Base-by-base conservation (phyloP, 1,284 basidiomycete genomes). In the Marasmius sp. region DNA sequence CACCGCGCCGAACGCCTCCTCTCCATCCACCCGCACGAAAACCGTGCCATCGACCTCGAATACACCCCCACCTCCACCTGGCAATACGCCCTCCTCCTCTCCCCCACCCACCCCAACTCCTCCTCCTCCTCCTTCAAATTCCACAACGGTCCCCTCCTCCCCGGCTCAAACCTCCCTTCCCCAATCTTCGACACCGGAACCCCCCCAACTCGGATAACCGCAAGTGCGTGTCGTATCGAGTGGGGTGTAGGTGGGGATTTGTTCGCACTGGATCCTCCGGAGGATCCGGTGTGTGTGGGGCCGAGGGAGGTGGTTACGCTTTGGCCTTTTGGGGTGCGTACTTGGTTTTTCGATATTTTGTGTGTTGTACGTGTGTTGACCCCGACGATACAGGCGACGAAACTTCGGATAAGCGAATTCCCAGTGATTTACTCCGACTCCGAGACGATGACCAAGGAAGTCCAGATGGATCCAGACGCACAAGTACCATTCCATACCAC, bases 51-150 rank as follows among this genome's bases (percentile, higher is more conserved):
- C 36, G 79, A 80, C 64, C 66, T 77, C 47, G 70, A 79, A 64
- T 76, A 77, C 61, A 74, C 76, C 58, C 70, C 76, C 14, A 73
- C 71, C 2, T 69, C 59, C 10, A 51, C 65, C 5, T 80, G 78
- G 78, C 71, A 77, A 61, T 79, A 73, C 63, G 78, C 77, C 18
- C 77, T 79, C 60, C n/a, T n/a, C n/a, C n/a, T n/a, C n/a, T n/a
- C n/a, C n/a, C n/a, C n/a, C 76, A 79, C 65, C 73, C 76, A 16
- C 65, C 72, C 9, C 76, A 72, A 47, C 68, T 80, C n/a, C n/a
- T n/a, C n/a, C n/a, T n/a, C n/a, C n/a, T n/a, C n/a, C n/a, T n/a
- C n/a, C n/a, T n/a, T n/a, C 41, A 64, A 57, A 27, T 80, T 80
- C 71, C 65, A 75, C 64, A 70, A 71, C 45, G 65, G 65, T n/a